Base-by-base conservation (phyloP, 768 basidiomycete species). In the Saitozyma podzolica region DNA sequence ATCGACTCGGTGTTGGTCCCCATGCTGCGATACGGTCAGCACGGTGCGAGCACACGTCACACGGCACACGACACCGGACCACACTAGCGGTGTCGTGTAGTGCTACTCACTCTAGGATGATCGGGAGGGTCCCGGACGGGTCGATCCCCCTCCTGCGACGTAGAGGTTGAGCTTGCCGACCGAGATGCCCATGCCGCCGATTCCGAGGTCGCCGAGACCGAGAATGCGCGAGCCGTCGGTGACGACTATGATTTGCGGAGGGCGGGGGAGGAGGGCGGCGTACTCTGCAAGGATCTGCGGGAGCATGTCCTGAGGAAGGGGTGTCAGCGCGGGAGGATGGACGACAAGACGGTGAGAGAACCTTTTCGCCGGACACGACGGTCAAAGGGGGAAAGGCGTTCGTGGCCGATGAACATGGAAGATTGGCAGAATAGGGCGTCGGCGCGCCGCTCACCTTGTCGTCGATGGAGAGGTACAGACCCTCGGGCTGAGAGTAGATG, bases 141-240 rank as follows among this genome's bases (percentile, higher is more conserved):
- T 72, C 71, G 10, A 86, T 61, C 50, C 92, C 92, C 91, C 93
- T 40, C 90, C 92, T 17, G 91, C 90, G 60, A 92, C 84, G 75
- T 94, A 95, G 16, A 96, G 84, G 16, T 89, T 90, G 8, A 97
- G 83, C 80, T 96, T 95, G n/a, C 93, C 93, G 55, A 93, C 88
- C 8, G 89, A 86, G 69, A 95, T 79, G 13, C 80, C 80, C 74
- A 80, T 80, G 14, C 80, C 80, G 7, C 80, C 80, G 16, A 80
- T 70, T 5, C 81, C 81, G 14, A 81, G 69, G 62, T 82, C 81
- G 16, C 81, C 93, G 17, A 96, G 81, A 61, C 93, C 93, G 42
- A 96, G 85, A 70, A 95, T 93, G 52, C 93, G 87, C 16, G 89
- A 91, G 82, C 92, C 93, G 79, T 95, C 93, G 0, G 93, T 96